These are phyloP conservation scores for Vaccinium myrtillus DNA, from an alignment of 148 eudicot species.

Conservation along the genomic window DNA sequence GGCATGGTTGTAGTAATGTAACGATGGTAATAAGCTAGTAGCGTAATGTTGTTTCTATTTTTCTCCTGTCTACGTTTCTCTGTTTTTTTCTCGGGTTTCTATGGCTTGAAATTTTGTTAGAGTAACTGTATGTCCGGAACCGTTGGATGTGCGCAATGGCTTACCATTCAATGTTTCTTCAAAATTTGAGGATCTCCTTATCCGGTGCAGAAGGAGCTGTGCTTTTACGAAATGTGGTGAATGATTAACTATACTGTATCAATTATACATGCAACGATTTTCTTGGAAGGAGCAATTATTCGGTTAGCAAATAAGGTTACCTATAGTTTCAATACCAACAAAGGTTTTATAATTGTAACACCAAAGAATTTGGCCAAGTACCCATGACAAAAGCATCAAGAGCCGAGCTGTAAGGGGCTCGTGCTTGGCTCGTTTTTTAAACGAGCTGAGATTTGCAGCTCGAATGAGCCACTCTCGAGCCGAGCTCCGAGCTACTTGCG, in stretches of 20 bases:
- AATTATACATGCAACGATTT: neutral
- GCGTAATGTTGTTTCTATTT: neutral
- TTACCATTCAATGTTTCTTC: neutral
- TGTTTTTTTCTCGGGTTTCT: neutral
- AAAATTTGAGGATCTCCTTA: constrained; percentile 2
- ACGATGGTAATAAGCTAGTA: neutral
- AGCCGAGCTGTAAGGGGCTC: too few relatives aligned
- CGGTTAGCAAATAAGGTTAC: too few relatives aligned
- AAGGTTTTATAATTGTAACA: too few relatives aligned
- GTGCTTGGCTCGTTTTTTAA: too few relatives aligned
- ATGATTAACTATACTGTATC: neutral
- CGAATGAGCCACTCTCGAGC: too few relatives aligned
- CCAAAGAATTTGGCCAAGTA: too few relatives aligned
- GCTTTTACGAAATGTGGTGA: neutral
- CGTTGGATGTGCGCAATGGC: neutral
- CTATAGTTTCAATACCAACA: too few relatives aligned
- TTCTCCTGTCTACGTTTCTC: neutral
- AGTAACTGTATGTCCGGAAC: neutral
- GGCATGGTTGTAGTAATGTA: constrained; percentile 28
- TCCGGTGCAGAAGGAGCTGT: neutral
- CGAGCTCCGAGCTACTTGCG: too few relatives aligned
- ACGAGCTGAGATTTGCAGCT: too few relatives aligned
- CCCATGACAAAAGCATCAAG: too few relatives aligned
- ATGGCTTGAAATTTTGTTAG: neutral
- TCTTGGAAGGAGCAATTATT: too few relatives aligned